phyloP scores from a whole-genome alignment of 192 early-diverging fungal genomes.

The Backusella tarrabulga region DNA sequence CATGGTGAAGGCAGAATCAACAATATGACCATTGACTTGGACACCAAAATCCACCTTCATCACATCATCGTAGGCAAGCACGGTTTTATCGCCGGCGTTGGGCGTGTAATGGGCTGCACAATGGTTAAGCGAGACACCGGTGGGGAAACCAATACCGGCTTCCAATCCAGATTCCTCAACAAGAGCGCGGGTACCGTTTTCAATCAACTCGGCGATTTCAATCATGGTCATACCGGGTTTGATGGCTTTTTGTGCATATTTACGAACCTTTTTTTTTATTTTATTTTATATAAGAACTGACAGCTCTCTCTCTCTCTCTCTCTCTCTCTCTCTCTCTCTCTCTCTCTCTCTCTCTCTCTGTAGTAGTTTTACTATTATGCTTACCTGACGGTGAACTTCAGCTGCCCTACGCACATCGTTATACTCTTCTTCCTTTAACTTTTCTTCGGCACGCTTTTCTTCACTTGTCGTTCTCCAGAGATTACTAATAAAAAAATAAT shows the following conservation, averaged over 20 bases:
- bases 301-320: background rate
- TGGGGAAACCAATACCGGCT: slow-evolving; percentile 93
- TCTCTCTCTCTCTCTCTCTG: background rate
- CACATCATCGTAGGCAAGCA: slow-evolving; percentile 86
- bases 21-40: slow-evolving; percentile 91
- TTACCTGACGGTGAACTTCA: slow-evolving; percentile 87
- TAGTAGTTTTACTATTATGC: background rate
- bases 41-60: slow-evolving; percentile 97
- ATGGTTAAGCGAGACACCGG: slow-evolving; percentile 90
- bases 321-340: no score
- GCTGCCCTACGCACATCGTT: slow-evolving; percentile 85
- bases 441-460: slow-evolving; percentile 87
- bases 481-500: slow-evolving; percentile 54
- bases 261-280: slow-evolving; percentile 57
- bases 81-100: slow-evolving; percentile 93
- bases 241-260: slow-evolving; percentile 75
- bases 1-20: slow-evolving; percentile 94
- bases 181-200: slow-evolving; percentile 89
- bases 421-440: slow-evolving; percentile 66
- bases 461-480: slow-evolving; percentile 85
- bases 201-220: slow-evolving; percentile 89
- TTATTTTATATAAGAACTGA: background rate
- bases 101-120: slow-evolving; percentile 98
- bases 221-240: slow-evolving; percentile 96
- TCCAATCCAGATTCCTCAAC: slow-evolving; percentile 86